These are phyloP conservation scores for Cladosporium cucumerinum DNA, from an alignment of 2,329 filamentous ascomycete species.

Conservation along the genomic window DNA sequence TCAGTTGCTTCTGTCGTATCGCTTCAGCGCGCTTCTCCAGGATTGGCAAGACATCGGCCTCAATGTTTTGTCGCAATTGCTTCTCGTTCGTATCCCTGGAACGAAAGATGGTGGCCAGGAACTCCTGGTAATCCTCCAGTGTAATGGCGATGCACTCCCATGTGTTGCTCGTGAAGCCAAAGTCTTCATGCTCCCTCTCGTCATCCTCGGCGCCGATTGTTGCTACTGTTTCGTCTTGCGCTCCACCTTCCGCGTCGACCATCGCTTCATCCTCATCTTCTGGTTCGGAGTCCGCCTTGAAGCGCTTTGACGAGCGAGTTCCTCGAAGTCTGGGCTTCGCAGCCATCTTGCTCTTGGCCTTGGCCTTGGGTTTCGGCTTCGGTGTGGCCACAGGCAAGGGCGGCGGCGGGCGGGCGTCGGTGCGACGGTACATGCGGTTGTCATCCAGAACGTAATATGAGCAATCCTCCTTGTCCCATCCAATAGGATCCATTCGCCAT, in stretches of 20 bases:
- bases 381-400: conserved; percentile 54
- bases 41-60: conserved; percentile 76
- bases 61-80: conserved; percentile 65
- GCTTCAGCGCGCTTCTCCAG: conserved; percentile 71
- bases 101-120: conserved; percentile 69
- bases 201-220: conserved; percentile 30
- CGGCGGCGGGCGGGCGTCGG: conserved; percentile 65
- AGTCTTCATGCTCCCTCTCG: conserved; percentile 36
- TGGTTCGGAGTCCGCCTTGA: conserved; percentile 52
- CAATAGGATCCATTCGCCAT: conserved; percentile 70
- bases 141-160: conserved; percentile 92
- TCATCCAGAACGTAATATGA: conserved; percentile 91
- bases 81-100: conserved; percentile 84
- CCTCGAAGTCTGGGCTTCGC: conserved; percentile 52
- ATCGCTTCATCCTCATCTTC: conserved; percentile 44
- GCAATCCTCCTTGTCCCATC: conserved; percentile 84
- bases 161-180: conserved; percentile 67
- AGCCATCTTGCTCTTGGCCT: conserved; percentile 56
- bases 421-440: conserved; percentile 83
- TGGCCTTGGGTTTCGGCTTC: conserved; percentile 51
- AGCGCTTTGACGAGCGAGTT: conserved; percentile 67
- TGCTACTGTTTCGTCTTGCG: conserved; percentile 37
- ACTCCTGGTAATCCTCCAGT: conserved; percentile 68
- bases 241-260: conserved; percentile 35
- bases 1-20: conserved; percentile 68